phyloP scores from a whole-genome alignment of 2,329 filamentous ascomycete genomes.

The Chrysoporthe puriensis region DNA sequence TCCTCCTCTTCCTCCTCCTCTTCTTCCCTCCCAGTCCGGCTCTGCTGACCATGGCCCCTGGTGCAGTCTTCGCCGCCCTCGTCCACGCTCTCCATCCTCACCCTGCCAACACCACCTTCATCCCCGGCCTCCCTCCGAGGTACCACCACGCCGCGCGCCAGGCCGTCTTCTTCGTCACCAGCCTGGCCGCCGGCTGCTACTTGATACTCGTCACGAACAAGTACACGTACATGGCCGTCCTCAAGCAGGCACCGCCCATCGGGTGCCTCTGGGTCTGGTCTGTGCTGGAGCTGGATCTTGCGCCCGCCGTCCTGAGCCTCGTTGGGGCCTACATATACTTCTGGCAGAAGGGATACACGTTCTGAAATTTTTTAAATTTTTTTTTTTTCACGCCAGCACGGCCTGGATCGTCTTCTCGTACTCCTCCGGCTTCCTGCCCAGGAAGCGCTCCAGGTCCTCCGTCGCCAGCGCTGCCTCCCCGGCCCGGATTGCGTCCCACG shows the following conservation, averaged over 20 bases:
- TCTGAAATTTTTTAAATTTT: not conserved
- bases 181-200: slow-evolving; percentile 71
- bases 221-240: slow-evolving; percentile 80
- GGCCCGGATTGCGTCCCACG: slow-evolving; percentile 48
- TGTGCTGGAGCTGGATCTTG: slow-evolving; percentile 80
- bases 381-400: slow-evolving; percentile 30
- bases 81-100: slow-evolving; percentile 63
- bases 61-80: slow-evolving; percentile 53
- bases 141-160: slow-evolving; percentile 57
- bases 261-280: slow-evolving; percentile 94
- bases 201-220: slow-evolving; percentile 81
- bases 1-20: not conserved
- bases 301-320: slow-evolving; percentile 63
- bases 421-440: slow-evolving; percentile 47
- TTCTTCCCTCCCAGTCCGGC: slow-evolving; percentile 14
- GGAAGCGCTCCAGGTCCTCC: slow-evolving; percentile 41
- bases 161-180: slow-evolving; percentile 64
- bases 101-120: slow-evolving; percentile 49
- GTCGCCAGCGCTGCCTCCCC: slow-evolving; percentile 50
- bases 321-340: slow-evolving; percentile 49
- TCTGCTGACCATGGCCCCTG: slow-evolving; percentile 26
- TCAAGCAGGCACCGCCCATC: slow-evolving; percentile 89
- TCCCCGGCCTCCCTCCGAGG: slow-evolving; percentile 53
- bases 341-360: slow-evolving; percentile 52
- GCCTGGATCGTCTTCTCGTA: slow-evolving; percentile 41